phyloP scores from a whole-genome alignment of 2,329 filamentous ascomycete species.

The Colletotrichum lini region DNA sequence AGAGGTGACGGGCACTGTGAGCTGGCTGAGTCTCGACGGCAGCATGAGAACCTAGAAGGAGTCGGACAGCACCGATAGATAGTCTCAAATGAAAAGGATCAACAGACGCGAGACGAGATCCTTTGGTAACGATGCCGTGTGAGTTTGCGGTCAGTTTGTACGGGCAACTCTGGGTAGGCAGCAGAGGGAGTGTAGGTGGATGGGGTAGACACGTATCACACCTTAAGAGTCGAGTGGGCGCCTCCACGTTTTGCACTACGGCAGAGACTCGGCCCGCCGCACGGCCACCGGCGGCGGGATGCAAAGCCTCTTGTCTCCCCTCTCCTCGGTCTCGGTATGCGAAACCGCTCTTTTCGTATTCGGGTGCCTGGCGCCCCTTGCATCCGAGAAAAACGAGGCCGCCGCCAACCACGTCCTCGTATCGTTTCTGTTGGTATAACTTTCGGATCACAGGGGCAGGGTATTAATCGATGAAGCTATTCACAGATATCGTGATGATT shows the following conservation, averaged over 20 bases:
- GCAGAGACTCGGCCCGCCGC: slow-evolving; percentile 12
- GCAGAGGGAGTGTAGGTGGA: not conserved
- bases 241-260: too few relatives aligned
- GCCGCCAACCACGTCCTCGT: slow-evolving; percentile 36
- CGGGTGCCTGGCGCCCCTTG: slow-evolving; percentile 17
- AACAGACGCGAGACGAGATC: slow-evolving; percentile 5
- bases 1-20: slow-evolving; percentile 10
- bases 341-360: slow-evolving; percentile 34
- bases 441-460: too few relatives aligned
- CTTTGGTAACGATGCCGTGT: not conserved
- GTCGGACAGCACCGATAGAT: slow-evolving; percentile 37
- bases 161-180: not conserved
- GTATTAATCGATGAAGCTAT: too few relatives aligned
- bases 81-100: slow-evolving; percentile 40
- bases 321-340: slow-evolving; percentile 9
- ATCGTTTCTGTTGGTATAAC: too few relatives aligned
- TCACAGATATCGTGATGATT: too few relatives aligned
- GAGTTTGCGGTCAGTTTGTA: not conserved
- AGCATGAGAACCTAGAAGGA: slow-evolving; percentile 22
- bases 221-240: not conserved
- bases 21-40: slow-evolving; percentile 22
- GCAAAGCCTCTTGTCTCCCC: not conserved
- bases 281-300: not conserved
- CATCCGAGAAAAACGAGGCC: slow-evolving; percentile 41
- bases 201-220: not conserved